Evolutionary conservation across 768 basidiomycete species (phyloP).

Genomic region (Lactarius trivialis): DNA sequence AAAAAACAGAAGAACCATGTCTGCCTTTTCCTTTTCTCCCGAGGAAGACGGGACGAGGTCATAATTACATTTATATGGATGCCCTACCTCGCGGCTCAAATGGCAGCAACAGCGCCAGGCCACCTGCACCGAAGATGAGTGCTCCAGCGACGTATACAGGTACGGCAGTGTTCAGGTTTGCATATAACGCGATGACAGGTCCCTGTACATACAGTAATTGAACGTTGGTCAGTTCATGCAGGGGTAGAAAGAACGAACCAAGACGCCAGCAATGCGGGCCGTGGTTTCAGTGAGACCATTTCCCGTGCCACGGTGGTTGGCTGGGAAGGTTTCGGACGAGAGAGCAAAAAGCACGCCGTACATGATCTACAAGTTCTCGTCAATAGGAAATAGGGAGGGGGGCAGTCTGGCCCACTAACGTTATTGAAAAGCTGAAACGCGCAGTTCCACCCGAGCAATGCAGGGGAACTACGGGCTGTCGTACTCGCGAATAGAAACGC

Average conservation of each 20-base stretch:
- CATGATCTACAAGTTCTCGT: constrained; percentile 48
- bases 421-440: constrained; percentile 62
- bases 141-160: constrained; percentile 70
- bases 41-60: not conserved
- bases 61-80: constrained; percentile 40
- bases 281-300: constrained; percentile 58
- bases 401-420: constrained; percentile 30
- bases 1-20: no score
- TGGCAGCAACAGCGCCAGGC: constrained; percentile 55
- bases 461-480: constrained; percentile 61
- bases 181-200: constrained; percentile 65
- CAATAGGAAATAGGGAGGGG: not conserved
- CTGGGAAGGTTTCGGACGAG: constrained; percentile 64
- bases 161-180: constrained; percentile 53
- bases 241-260: constrained; percentile 38
- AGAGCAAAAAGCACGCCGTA: constrained; percentile 69
- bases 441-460: constrained; percentile 76
- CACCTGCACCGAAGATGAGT: constrained; percentile 54
- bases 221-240: not conserved
- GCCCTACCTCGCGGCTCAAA: constrained; percentile 73
- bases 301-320: constrained; percentile 67
- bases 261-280: constrained; percentile 58
- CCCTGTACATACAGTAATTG: constrained; percentile 38
- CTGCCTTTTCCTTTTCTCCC: not conserved
- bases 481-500: constrained; percentile 69